Evolutionary conservation across 2,329 filamentous ascomycete species (phyloP).

Genomic region (Claviceps spartinae): DNA sequence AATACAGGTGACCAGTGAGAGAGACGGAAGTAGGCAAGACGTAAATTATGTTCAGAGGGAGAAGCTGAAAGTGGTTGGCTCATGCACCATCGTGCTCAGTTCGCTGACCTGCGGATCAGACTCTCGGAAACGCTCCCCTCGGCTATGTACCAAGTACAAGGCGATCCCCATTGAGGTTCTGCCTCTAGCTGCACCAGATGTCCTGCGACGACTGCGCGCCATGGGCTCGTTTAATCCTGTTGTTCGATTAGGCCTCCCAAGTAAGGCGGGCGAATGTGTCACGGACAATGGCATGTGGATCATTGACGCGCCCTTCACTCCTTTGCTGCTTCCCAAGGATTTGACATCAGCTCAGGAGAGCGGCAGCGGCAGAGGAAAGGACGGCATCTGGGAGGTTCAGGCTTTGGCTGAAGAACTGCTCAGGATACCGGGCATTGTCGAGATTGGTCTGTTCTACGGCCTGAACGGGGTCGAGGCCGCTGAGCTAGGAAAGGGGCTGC

Average conservation of each 20-base stretch:
- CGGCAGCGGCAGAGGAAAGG: conserved; percentile 23
- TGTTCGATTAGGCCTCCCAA: conserved; percentile 57
- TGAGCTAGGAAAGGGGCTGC: conserved; percentile 38
- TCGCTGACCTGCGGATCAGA: conserved; percentile 33
- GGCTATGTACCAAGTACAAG: conserved; percentile 66
- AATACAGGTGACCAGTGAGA: too few relatives aligned
- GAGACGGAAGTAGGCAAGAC: not conserved
- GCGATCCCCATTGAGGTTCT: conserved; percentile 87
- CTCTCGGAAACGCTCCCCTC: conserved; percentile 73
- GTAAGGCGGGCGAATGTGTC: conserved; percentile 67
- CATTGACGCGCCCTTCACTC: conserved; percentile 78
- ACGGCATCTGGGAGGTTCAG: conserved; percentile 67
- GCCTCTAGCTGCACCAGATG: conserved; percentile 65
- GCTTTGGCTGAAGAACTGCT: conserved; percentile 63
- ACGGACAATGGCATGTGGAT: conserved; percentile 56
- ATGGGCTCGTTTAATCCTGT: conserved; percentile 61
- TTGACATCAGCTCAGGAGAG: conserved; percentile 32
- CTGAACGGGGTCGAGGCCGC: conserved; percentile 57
- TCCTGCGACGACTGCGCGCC: conserved; percentile 55
- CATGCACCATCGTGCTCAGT: too few relatives aligned
- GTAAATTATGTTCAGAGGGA: conserved; percentile 2
- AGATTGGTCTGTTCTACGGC: conserved; percentile 83
- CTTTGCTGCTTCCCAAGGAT: conserved; percentile 51
- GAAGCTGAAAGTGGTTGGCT: too few relatives aligned
- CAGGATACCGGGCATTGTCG: conserved; percentile 71